phyloP scores from a whole-genome alignment of 78 protist species.

The Dictyostelium discoideum region DNA sequence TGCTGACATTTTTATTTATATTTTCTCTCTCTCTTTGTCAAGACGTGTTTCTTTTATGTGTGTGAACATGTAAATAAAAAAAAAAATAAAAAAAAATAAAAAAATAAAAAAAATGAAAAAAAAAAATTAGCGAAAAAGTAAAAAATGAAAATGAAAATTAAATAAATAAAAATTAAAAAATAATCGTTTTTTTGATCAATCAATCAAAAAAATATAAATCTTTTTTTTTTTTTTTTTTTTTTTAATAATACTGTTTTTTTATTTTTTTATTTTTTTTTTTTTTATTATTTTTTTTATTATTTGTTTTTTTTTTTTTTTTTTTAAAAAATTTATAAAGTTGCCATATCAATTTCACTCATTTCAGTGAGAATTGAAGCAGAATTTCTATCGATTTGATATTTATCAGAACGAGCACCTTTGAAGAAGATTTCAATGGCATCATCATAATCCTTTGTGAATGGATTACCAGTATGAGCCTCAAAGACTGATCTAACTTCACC shows the following conservation, averaged over 20 bases:
- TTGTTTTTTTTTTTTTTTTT: too few relatives aligned
- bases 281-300: not conserved
- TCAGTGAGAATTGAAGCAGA: not conserved
- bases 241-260: not conserved
- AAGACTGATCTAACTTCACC: not conserved
- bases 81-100: not conserved
- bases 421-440: conserved; percentile 12
- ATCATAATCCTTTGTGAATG: conserved; percentile 15
- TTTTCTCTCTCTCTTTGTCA: not conserved
- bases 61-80: not conserved
- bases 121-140: not conserved
- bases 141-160: not conserved
- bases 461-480: not conserved
- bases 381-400: not conserved
- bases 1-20: not conserved
- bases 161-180: not conserved
- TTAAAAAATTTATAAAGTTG: not conserved
- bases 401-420: conserved; percentile 1
- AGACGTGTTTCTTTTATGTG: not conserved
- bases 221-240: not conserved
- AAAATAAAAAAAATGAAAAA: not conserved
- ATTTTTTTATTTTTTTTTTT: not conserved
- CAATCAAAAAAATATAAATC: too few relatives aligned
- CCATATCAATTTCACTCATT: not conserved
- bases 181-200: not conserved